A percentile compares a stretch with the other conserved stretches of the same genome.
These are phyloP conservation scores for Chernovozyma aurita DNA, from an alignment of 1,139 yeast genomes.

Conservation along the genomic window DNA sequence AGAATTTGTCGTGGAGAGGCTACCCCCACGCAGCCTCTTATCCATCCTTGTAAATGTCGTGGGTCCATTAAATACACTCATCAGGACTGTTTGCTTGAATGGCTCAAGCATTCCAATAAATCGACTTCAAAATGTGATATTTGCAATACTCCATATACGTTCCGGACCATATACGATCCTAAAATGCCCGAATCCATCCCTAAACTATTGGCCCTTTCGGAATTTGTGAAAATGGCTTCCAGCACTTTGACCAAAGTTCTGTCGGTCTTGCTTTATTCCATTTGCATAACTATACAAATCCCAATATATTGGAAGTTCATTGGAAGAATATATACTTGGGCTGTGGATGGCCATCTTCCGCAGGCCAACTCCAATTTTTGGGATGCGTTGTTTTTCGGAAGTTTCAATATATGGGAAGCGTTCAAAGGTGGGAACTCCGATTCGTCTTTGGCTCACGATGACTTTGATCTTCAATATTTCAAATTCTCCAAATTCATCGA, in stretches of 20 bases:
- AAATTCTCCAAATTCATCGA: slow-evolving; percentile 18
- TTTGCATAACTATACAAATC: slow-evolving; percentile 46
- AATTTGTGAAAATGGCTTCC: slow-evolving; percentile 27
- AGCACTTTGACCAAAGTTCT: slow-evolving; percentile 20
- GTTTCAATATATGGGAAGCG: slow-evolving; percentile 11
- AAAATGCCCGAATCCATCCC: slow-evolving; percentile 71
- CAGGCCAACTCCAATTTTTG: slow-evolving; percentile 22
- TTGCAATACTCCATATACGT: slow-evolving; percentile 73
- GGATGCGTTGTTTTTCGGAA: slow-evolving; percentile 49
- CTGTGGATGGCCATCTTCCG: slow-evolving; percentile 50
- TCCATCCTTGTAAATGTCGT: slow-evolving; percentile 89
- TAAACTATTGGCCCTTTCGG: slow-evolving; percentile 35
- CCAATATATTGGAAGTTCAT: slow-evolving; percentile 55
- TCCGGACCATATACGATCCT: slow-evolving; percentile 67
- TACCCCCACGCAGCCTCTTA: slow-evolving; percentile 72
- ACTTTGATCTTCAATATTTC: neutral
- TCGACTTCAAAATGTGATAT: slow-evolving; percentile 76
- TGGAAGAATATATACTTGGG: slow-evolving; percentile 51
- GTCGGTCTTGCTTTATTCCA: slow-evolving; percentile 30
- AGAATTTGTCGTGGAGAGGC: slow-evolving; percentile 94
- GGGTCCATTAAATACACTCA: slow-evolving; percentile 94
- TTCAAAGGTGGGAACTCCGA: neutral
- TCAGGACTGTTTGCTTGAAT: slow-evolving; percentile 84
- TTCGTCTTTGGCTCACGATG: neutral
- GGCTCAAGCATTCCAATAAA: slow-evolving; percentile 69